phyloP scores from a whole-genome alignment of 1,284 basidiomycete genomes.

The Coniferiporia weirii region DNA sequence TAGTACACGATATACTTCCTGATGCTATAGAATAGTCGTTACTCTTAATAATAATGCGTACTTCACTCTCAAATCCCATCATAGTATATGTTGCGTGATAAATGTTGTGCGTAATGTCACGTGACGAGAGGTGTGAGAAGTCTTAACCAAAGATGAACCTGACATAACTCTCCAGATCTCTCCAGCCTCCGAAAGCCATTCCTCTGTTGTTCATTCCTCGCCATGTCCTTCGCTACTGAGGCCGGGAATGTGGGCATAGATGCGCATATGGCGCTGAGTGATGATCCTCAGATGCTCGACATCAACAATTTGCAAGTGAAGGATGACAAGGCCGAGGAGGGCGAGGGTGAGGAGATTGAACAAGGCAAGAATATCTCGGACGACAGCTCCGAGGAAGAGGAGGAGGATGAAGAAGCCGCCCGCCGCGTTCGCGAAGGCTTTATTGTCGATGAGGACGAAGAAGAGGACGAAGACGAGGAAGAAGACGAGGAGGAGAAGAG shows the following conservation, averaged over 20 bases:
- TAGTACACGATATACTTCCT: not conserved
- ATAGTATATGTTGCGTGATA: not conserved
- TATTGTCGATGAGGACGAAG: conserved; percentile 82
- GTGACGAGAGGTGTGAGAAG: not conserved
- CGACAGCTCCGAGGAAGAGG: conserved; percentile 81
- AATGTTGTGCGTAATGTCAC: not conserved
- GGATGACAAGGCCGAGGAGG: conserved; percentile 39
- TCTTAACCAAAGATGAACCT: not conserved
- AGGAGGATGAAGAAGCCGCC: conserved; percentile 80
- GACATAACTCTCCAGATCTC: too few species aligned
- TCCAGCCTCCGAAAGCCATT: not conserved
- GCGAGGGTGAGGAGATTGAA: conserved; percentile 47
- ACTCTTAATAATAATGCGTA: not conserved
- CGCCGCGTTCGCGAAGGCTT: conserved; percentile 72
- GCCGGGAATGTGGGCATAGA: conserved; percentile 7
- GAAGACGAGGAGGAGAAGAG: conserved; percentile 54
- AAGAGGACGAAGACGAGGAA: conserved; percentile 58
- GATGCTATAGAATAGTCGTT: not conserved
- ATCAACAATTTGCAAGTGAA: not conserved
- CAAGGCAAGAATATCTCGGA: conserved; percentile 48
- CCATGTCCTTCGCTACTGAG: conserved; percentile 11
- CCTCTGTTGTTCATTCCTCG: not conserved
- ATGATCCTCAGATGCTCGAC: conserved; percentile 1
- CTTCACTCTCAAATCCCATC: not conserved
- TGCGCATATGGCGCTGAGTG: not conserved